Evolutionary conservation across 2,329 filamentous ascomycete species (phyloP).

Genomic region (Venturia aucupariae): DNA sequence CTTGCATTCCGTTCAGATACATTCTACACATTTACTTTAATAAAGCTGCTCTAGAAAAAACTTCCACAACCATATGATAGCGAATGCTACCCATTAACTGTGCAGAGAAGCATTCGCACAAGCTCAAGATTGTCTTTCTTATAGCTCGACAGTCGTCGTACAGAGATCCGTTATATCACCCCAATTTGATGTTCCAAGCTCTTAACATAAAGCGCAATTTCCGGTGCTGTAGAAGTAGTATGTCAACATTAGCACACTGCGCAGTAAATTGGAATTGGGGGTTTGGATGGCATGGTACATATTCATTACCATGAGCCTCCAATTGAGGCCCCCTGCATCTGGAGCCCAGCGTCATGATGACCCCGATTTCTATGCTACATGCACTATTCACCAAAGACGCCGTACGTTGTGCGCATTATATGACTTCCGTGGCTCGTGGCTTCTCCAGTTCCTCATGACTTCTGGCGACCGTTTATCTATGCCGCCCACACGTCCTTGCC

Average conservation of each 20-base stretch:
- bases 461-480: constrained; percentile 25
- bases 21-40: too few relatives aligned
- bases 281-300: background rate
- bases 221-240: too few relatives aligned
- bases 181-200: background rate
- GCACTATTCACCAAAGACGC: background rate
- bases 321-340: background rate
- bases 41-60: too few relatives aligned
- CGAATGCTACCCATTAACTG: too few relatives aligned
- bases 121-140: too few relatives aligned
- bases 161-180: background rate
- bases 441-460: background rate
- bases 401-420: background rate
- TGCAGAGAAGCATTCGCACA: too few relatives aligned
- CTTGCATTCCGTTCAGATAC: too few relatives aligned
- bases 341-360: background rate
- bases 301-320: background rate
- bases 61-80: too few relatives aligned
- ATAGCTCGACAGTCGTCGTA: background rate
- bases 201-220: too few relatives aligned
- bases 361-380: background rate
- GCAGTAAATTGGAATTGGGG: background rate
- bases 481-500: constrained; percentile 96
- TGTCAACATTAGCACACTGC: background rate
- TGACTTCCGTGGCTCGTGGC: background rate